phyloP scores from a whole-genome alignment of 345 rosid genomes.

The Arabis alpina region DNA sequence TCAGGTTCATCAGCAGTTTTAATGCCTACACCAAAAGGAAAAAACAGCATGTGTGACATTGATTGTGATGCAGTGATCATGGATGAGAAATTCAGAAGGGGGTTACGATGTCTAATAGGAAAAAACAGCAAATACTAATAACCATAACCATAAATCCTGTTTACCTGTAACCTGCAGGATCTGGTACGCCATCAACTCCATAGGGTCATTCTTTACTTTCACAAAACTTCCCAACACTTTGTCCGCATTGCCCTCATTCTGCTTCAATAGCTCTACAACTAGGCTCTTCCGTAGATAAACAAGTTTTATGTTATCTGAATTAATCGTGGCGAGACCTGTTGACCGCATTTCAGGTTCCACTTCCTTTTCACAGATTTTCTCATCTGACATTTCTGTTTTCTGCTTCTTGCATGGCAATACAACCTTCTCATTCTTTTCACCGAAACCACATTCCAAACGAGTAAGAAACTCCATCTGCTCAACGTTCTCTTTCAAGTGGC shows the following conservation, averaged over 20 bases:
- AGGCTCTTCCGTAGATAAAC: slow-evolving; percentile 62
- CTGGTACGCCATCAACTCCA: slow-evolving; percentile 39
- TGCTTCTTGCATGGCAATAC: slow-evolving; percentile 41
- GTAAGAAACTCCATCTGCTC: slow-evolving; percentile 38
- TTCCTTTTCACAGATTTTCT: slow-evolving; percentile 25
- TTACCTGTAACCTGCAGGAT: slow-evolving; percentile 46
- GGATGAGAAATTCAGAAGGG: no score
- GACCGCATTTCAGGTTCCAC: slow-evolving; percentile 33
- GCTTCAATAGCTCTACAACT: slow-evolving; percentile 45
- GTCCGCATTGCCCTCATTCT: slow-evolving; percentile 41
- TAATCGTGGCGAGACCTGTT: slow-evolving; percentile 50
- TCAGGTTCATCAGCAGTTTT: slow-evolving; percentile 16
- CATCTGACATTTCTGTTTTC: slow-evolving; percentile 23
- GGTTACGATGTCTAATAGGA: no score
- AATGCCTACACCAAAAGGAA: slow-evolving; percentile 25
- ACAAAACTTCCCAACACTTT: slow-evolving; percentile 65
- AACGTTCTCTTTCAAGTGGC: slow-evolving; percentile 47
- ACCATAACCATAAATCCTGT: not conserved
- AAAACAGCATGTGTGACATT: no score
- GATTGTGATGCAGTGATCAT: no score
- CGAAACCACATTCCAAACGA: slow-evolving; percentile 28
- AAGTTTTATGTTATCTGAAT: slow-evolving; percentile 55
- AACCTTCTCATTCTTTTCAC: slow-evolving; percentile 26
- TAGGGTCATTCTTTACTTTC: slow-evolving; percentile 53
- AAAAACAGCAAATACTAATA: not conserved